Base-by-base conservation (phyloP, 2,329 filamentous ascomycete genomes). In the Curvularia lunata region DNA sequence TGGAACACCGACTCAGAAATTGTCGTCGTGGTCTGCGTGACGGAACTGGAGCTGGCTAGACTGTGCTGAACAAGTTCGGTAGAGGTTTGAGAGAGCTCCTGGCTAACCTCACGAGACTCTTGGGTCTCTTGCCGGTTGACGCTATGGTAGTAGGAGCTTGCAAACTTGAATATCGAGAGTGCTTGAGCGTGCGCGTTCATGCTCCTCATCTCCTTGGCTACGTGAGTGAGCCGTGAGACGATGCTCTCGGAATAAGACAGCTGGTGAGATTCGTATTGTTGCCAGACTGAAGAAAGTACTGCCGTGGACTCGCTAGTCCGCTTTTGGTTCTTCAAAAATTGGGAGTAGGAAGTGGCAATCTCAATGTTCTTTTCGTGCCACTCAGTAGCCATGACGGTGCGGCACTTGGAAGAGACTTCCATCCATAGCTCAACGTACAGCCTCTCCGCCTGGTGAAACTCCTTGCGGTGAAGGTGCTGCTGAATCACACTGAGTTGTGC, bases 381-480 rank as follows among this genome's bases (percentile, higher is more conserved):
- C 37, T 80, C 74, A 4, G 77, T 67, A 1, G 79, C 78, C 40
- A 76, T 75, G 23, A 78, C 75, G 9, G 70, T 68, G 23, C 79
- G 80, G 56, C 77, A 82, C 53, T 80, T 79, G 40, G 75, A 75
- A n/a, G 79, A 82, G 1, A 80, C 72, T n/a, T 78, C 79, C 66
- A 81, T 79, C 83, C 83, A 85, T 4, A 82, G 75, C 56, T 83
- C 79, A 16, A 84, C 76, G 47, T 83, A 84, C 2, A 74, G 73
- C 38, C 76, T 73, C 63, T 84, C 82, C 0, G 81, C 81, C n/a
- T 68, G 52, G 1, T 59, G 49, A 28, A 70, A 53, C 63, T 75
- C 57, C 66, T 72, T 58, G 66, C 59, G 54, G 0, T 75, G 67
- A 13, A 71, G 56, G 54, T 79, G 76, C 6, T 70, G 71, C 51